Evolutionary conservation across 225 moss, liverwort and hornwort species (phyloP), one percentile per base, ranked within the genome.

Genomic region (Bryoerythrophyllum caledonicum): DNA sequence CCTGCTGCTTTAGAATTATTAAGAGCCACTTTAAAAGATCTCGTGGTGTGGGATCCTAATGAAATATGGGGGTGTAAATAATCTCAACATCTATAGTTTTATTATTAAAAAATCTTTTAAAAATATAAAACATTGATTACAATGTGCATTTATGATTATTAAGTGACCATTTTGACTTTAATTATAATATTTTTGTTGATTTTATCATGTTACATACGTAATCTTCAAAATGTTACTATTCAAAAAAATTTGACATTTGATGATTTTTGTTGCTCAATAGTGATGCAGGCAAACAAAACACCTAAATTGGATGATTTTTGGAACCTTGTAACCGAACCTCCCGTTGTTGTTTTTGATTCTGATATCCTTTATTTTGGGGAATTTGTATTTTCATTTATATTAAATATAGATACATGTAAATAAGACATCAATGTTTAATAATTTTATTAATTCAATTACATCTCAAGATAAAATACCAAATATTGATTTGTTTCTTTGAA

Each of bases 241-340:
- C 5, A 5, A 48, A 15, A 4, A 14, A 5, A 16, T 48, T 17
- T 48, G 4, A 4, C 9, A 15, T 46, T 4, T 5, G 4, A 16
- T 7, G 7, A 12, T 8, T 4, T 16, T 16, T 46, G 4, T 46
- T 48, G 0, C 16, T 44, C 58, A 57, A 46, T 63, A 94, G 91
- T 96, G 24, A 84, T 93, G 52, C 78, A 90, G 23, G 89, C 93
- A 20, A 67, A 74, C 10, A 88, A 83, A 61, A 86, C 93, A n/a
- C 91, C 93, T 4, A 83, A 87, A 37, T 49, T 96, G n/a, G 71
- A 74, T 54, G 95, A 93, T 20, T 90, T 93, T 43, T 85, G 91
- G 88, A 83, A 91, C 24, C 67, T 96, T 1, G 67, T 85, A 43
- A 86, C 81, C 7, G 78, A 81, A 13, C 81, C 84, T 37, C 88